Evolutionary conservation across 805 yeast genomes (phyloP), one percentile per base, ranked within the genome.

Genomic region (Priceomyces carsonii): DNA sequence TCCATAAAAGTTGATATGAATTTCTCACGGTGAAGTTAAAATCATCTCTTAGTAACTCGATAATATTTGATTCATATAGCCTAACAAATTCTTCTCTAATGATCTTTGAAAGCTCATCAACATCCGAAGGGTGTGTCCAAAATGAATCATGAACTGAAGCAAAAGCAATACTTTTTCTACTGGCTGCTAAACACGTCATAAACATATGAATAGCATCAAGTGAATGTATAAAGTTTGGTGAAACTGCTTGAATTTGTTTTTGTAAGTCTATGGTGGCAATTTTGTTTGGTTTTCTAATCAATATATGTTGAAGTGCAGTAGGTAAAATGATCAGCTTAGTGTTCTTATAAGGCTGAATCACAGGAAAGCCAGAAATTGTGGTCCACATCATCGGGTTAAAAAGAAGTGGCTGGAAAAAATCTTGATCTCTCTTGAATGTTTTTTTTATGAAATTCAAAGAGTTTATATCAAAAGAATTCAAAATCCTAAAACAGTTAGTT

Each of bases 201-300:
- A 53, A 38, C 51, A 69, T 50, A 39, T 69, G 74, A 3, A 57
- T 48, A 3, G 73, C 59, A 40, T 69, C 74, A 8, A 68, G 38
- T 8, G 71, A 65, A 39, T 69, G 74, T 28, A 69, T 60, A 42
- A 62, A 68, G 36, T 69, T 69, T 3, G 74, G 73, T 0, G 74
- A 70, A 5, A 69, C 50, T 8, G 59, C 71, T 39, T 59, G 63
- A 25, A 50, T 16, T 38, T 66, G 72, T 36, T 59, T 65, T 16
- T 44, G 32, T 17, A 26, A 35, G 37, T 60, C 55, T 25, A 62
- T 54, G 5, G 55, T 53, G 1, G 64, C 51, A 5, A 50, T 24
- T 15, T 33, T 32, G 2, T 44, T 31, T n/a, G 55, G 52, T 18
- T 40, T 44, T 10, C 42, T 43, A n/a, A 58, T 33, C 26, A 29